A percentile compares a stretch with the other conserved stretches of the same genome.
Conservation (phyloP, 2,329 filamentous ascomycete genomes). For the Gaeumannomyces sp. region DNA sequence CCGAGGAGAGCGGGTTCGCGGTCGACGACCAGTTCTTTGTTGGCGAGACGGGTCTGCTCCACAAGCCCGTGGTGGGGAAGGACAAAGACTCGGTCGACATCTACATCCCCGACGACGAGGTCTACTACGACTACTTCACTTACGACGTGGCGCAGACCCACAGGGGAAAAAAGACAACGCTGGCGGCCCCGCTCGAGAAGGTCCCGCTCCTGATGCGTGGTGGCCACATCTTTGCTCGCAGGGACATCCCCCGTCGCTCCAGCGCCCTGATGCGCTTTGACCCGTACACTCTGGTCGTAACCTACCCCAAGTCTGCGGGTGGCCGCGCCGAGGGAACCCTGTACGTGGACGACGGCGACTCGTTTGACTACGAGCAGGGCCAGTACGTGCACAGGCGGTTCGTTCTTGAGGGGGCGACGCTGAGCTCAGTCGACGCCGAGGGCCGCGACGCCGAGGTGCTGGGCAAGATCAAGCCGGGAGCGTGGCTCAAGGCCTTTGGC, state of each 20-base stretch:
- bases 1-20: constrained; percentile 77
- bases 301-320: constrained; percentile 48
- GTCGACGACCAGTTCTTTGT: constrained; percentile 93
- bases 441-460: constrained; percentile 36
- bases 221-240: constrained; percentile 84
- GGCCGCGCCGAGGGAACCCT: constrained; percentile 71
- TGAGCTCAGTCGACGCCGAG: constrained; percentile 67
- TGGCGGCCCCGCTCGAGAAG: constrained; percentile 75
- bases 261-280: constrained; percentile 88
- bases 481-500: constrained; percentile 74
- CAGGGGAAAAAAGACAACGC: constrained; percentile 61
- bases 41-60: constrained; percentile 81
- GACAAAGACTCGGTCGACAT: constrained; percentile 67
- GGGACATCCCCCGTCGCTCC: constrained; percentile 80
- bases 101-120: constrained; percentile 81
- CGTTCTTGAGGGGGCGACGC: constrained; percentile 50
- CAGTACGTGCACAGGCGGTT: constrained; percentile 87
- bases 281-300: constrained; percentile 85
- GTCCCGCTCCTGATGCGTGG: constrained; percentile 89
- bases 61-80: constrained; percentile 80
- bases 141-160: constrained; percentile 67
- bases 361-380: constrained; percentile 78
- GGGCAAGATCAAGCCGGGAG: constrained; percentile 54
- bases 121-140: constrained; percentile 94
- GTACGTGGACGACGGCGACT: constrained; percentile 91